Evolutionary conservation across 2,329 filamentous ascomycete species (phyloP).

Genomic region (Aspergillus sp.): DNA sequence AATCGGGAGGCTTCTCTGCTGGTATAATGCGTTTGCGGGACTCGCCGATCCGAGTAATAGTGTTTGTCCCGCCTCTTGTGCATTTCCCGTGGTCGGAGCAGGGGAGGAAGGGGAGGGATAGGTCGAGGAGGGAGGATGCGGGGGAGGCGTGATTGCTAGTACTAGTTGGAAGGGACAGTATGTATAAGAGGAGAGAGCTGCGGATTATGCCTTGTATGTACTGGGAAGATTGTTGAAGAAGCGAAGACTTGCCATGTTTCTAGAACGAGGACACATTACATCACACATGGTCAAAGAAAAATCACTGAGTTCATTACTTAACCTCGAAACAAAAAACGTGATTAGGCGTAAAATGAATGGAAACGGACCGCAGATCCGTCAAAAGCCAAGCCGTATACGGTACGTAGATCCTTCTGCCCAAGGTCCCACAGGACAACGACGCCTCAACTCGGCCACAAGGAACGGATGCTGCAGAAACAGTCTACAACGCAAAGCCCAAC

Average conservation of each 20-base stretch:
- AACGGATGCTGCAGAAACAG: background rate
- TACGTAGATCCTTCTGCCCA: too few relatives aligned
- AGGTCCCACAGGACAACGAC: too few relatives aligned
- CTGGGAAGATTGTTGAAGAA: background rate
- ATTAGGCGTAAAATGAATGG: background rate
- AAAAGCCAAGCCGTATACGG: background rate
- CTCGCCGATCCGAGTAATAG: slow-evolving; percentile 69
- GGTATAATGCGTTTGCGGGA: slow-evolving; percentile 83
- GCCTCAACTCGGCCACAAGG: background rate
- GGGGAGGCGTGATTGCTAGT: background rate
- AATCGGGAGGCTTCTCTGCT: slow-evolving; percentile 74
- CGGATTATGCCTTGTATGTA: background rate
- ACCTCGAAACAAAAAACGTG: background rate
- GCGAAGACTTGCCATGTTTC: background rate
- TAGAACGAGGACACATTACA: background rate
- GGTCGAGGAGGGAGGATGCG: background rate
- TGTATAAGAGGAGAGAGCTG: too few relatives aligned
- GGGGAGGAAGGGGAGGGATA: slow-evolving; percentile 47
- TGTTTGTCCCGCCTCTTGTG: slow-evolving; percentile 81
- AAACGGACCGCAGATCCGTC: background rate
- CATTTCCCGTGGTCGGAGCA: slow-evolving; percentile 91
- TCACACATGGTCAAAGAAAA: background rate
- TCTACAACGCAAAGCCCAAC: slow-evolving; percentile 35
- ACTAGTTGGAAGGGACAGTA: too few relatives aligned
- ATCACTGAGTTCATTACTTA: background rate